Evolutionary conservation across 345 rosid genomes (phyloP).

Genomic region (Dipteronia sinensis): DNA sequence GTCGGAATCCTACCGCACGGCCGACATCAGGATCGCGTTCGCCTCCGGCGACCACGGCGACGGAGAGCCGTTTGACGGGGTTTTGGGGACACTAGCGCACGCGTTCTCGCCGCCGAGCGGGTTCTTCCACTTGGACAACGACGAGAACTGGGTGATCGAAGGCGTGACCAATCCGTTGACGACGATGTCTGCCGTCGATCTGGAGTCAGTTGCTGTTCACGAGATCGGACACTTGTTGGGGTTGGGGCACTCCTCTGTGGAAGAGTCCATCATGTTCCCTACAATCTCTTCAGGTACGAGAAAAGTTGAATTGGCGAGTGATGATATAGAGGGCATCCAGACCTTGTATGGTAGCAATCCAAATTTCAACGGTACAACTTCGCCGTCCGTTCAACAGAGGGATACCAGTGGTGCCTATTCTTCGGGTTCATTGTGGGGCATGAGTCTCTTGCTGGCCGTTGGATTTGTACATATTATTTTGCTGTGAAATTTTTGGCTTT

Average conservation of each 20-base stretch:
- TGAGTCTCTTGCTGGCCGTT: conserved; percentile 35
- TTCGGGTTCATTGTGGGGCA: conserved; percentile 26
- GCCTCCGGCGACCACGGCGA: conserved; percentile 84
- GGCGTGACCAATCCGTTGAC: conserved; percentile 40
- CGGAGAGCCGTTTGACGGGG: conserved; percentile 92
- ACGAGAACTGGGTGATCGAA: conserved; percentile 71
- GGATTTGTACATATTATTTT: conserved; percentile 26
- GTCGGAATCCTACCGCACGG: conserved; percentile 25
- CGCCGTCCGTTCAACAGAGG: conserved; percentile 43
- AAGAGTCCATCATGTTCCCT: conserved; percentile 81
- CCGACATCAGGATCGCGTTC: conserved; percentile 79
- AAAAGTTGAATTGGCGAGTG: conserved; percentile 58
- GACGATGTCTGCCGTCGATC: conserved; percentile 58
- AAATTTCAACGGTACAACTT: conserved; percentile 50
- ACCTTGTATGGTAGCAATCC: conserved; percentile 79
- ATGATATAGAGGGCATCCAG: conserved; percentile 77
- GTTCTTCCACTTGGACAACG: conserved; percentile 68
- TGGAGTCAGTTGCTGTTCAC: conserved; percentile 92
- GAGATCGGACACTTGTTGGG: conserved; percentile 97
- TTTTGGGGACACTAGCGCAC: conserved; percentile 83
- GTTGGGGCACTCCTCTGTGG: conserved; percentile 85
- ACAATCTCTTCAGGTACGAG: conserved; percentile 60
- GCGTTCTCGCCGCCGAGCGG: conserved; percentile 92
- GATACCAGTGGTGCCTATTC: conserved; percentile 41
- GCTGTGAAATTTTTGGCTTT: not conserved